Evolutionary conservation across 257 asterid species (phyloP).

Genomic region (Verbena officinalis): DNA sequence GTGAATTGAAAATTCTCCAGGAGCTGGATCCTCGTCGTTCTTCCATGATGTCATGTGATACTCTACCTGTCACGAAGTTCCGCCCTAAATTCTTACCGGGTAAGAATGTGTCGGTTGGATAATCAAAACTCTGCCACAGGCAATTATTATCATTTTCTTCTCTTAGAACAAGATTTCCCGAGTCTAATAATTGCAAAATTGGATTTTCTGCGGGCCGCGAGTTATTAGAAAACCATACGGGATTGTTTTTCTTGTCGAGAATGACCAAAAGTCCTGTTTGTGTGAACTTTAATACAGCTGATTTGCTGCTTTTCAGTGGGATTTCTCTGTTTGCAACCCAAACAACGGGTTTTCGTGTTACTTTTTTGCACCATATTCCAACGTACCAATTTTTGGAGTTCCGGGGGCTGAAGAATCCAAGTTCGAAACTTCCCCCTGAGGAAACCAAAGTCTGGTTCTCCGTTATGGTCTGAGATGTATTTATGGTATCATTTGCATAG

Average conservation of each 20-base stretch:
- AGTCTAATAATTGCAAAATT: neutral
- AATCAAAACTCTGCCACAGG: neutral
- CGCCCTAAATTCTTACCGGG: slow-evolving; percentile 11
- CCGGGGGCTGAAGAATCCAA: neutral
- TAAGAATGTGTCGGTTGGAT: slow-evolving; percentile 3
- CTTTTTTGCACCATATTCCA: slow-evolving; percentile 7
- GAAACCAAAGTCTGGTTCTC: too few relatives aligned
- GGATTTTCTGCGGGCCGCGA: neutral
- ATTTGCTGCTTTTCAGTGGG: neutral
- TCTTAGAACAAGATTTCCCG: neutral
- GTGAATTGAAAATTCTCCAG: neutral
- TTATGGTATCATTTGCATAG: too few relatives aligned
- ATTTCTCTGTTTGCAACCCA: slow-evolving; percentile 20
- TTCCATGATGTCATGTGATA: slow-evolving; percentile 1
- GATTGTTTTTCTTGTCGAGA: neutral
- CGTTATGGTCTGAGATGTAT: too few relatives aligned
- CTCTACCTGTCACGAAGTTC: slow-evolving; percentile 8
- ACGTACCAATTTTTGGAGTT: neutral
- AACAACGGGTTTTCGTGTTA: neutral
- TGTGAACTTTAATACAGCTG: neutral
- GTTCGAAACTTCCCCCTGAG: too few relatives aligned
- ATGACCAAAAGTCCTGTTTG: neutral
- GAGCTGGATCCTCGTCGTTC: slow-evolving; percentile 11
- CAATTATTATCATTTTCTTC: neutral
- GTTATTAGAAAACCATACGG: slow-evolving; percentile 5